A percentile compares a stretch with the other conserved stretches of the same genome.
Evolutionary conservation across 495 filamentous ascomycete species (phyloP).

Genomic region (Pyrenopolyporus hunteri): DNA sequence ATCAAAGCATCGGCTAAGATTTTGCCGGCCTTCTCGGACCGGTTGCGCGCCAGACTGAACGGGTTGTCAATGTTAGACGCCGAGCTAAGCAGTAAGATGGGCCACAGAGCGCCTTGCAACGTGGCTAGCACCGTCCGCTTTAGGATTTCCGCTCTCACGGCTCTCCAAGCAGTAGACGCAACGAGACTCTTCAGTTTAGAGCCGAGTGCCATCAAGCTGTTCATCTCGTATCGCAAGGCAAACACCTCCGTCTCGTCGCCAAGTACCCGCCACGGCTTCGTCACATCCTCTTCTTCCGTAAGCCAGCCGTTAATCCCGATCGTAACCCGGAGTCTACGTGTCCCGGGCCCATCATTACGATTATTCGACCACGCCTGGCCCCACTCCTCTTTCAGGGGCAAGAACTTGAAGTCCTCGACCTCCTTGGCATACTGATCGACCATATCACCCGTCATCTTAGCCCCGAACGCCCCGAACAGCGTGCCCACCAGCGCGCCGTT

Average conservation of each 20-base stretch:
- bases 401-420: constrained; percentile 86
- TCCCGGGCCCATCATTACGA: constrained; percentile 29
- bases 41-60: constrained; percentile 75
- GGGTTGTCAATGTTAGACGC: constrained; percentile 80
- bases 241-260: constrained; percentile 74
- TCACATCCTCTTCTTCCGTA: constrained; percentile 69
- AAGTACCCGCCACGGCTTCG: constrained; percentile 78
- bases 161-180: constrained; percentile 71
- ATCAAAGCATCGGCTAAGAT: constrained; percentile 85
- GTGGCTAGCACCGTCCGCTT: constrained; percentile 76
- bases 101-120: constrained; percentile 76
- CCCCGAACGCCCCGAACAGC: constrained; percentile 87
- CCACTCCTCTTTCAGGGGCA: constrained; percentile 66
- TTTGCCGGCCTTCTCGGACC: constrained; percentile 81
- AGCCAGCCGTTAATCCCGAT: constrained; percentile 89
- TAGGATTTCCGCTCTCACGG: constrained; percentile 73
- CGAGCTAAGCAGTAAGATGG: constrained; percentile 69
- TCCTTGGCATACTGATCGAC: constrained; percentile 85
- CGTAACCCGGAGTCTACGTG: constrained; percentile 72
- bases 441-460: constrained; percentile 82
- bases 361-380: constrained; percentile 42
- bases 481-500: constrained; percentile 83
- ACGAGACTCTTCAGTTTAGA: constrained; percentile 71
- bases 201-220: constrained; percentile 75
- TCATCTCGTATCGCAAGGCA: constrained; percentile 80